Evolutionary conservation across 2,329 filamentous ascomycete genomes (phyloP), one percentile per base, ranked within the genome.

Genomic region (Aspergillus pseudoglaucus): DNA sequence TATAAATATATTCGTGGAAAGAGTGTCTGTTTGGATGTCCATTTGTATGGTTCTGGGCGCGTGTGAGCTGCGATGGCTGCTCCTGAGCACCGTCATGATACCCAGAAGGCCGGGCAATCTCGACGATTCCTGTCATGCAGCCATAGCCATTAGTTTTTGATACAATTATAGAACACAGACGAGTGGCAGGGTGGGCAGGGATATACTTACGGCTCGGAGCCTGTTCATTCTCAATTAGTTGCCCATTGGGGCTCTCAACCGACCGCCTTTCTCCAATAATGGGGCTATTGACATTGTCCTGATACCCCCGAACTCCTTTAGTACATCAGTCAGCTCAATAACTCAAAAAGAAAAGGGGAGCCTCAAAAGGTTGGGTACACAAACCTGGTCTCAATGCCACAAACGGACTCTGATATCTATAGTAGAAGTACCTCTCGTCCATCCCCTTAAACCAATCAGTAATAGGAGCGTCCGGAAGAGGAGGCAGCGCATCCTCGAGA

Each of bases 401-500:
- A 15, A 35, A 43, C 4, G 47, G 49, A 7, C 49, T 50, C 14
- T 45, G 25, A 43, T 57, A 52, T 22, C 17, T 44, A 1, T 30
- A 17, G 46, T 48, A 52, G 23, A 47, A n/a, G 17, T 33, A 35
- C 3, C 5, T 35, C 33, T 17, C 33, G 14, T n/a, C 45, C 23
- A n/a, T 10, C 9, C 9, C 7, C 42, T 39, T 37, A 52, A 48
- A 37, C 25, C 30, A 47, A 14, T 42, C 47, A 14, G 41, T 50
- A 18, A 12, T 38, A 15, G 56, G 52, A 14, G 48, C 25, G 6
- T 44, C 10, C 7, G 58, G 58, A 37, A 54, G 51, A 12, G 52
- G 46, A 1, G 61, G 60, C 38, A 64, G 37, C 9, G 57, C 55
- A 15, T 62, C 55, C 15, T 57, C 51, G 43, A 57, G 44, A 18